Evolutionary conservation across 2,329 filamentous ascomycete species (phyloP).

Genomic region (Gyromitra esculenta): DNA sequence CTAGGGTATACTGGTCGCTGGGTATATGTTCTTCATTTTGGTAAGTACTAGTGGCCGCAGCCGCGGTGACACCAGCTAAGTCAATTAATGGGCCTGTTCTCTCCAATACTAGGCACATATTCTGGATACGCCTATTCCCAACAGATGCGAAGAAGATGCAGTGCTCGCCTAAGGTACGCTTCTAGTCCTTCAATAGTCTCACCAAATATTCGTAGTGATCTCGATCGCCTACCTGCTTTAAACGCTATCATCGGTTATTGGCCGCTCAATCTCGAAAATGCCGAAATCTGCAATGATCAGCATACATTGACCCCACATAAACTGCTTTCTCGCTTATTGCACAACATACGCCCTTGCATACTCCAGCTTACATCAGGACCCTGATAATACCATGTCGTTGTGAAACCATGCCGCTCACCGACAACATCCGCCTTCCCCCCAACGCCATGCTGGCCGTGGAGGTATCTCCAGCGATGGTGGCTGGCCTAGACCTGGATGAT

Average conservation of each 20-base stretch:
- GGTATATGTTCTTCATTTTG: neutral
- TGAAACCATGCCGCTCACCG: constrained; percentile 41
- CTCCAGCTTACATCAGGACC: constrained; percentile 27
- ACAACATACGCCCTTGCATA: constrained; percentile 50
- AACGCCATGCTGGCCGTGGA: neutral
- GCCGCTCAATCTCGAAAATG: constrained; percentile 28
- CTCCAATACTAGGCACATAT: constrained; percentile 3
- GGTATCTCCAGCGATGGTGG: constrained; percentile 10
- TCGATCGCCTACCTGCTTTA: constrained; percentile 41
- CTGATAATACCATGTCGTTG: constrained; percentile 34
- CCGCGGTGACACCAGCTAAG: constrained; percentile 6
- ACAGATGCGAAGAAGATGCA: constrained; percentile 29
- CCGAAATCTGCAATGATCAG: constrained; percentile 1
- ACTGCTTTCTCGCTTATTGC: constrained; percentile 43
- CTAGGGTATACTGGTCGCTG: constrained; percentile 1
- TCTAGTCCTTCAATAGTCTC: constrained; percentile 14
- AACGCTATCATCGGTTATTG: constrained; percentile 39
- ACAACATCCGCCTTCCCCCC: constrained; percentile 7
- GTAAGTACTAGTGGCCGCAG: neutral
- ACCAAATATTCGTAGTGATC: constrained; percentile 26
- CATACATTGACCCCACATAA: constrained; percentile 20
- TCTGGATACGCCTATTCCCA: neutral
- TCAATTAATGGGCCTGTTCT: neutral
- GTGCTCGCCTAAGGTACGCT: constrained; percentile 12
- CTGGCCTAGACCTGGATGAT: neutral